Base-by-base conservation (phyloP, 768 basidiomycete species). In the Cubamyces lactineus region DNA sequence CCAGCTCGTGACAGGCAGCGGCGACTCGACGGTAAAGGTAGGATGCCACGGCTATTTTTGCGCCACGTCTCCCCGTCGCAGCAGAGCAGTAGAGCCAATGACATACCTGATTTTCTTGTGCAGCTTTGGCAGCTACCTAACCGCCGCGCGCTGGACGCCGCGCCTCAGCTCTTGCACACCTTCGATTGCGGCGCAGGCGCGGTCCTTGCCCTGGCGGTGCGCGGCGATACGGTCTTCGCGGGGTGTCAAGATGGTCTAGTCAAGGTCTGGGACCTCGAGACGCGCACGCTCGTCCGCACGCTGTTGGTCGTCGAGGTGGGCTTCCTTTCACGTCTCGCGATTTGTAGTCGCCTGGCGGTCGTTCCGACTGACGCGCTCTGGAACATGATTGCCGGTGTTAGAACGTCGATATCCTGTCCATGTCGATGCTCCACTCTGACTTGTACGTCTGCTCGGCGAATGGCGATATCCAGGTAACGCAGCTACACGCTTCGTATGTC, bases 211-310 rank as follows among this genome's bases (percentile, higher is more conserved):
- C 79, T 98, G 26, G 85, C 86, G 2, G 83, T 84, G 0, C 80
- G 81, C 38, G 88, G 87, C 21, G 91, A 92, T 19, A 91, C 92
- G 1, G 80, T 98, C 21, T 97, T 89, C 69, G 96, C 93, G 7
- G 96, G 94, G 0, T 91, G 95, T 67, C 96, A 98, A 74, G 94
- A 94, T 64, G 96, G 96, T 2, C 88, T 91, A 67, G 92, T 98
- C 67, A 89, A 90, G 65, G 88, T 98, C 5, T 85, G 92, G 76
- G 96, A 98, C 72, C 75, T 97, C 8, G 94, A 96, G 71, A 96
- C 95, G 0, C 88, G 86, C 65, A 93, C 94, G 0, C 78, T 92
- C 40, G 87, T 98, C 26, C 79, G 96, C 52, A 93, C 88, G 0
- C 89, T 98, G 58, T 88, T 95, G 17, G 88, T 92, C 1, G 87